Percentiles rank a stretch among this genome's conserved stretches.
Conservation (phyloP, 768 basidiomycete species). For the Rhodocollybia butyracea region DNA sequence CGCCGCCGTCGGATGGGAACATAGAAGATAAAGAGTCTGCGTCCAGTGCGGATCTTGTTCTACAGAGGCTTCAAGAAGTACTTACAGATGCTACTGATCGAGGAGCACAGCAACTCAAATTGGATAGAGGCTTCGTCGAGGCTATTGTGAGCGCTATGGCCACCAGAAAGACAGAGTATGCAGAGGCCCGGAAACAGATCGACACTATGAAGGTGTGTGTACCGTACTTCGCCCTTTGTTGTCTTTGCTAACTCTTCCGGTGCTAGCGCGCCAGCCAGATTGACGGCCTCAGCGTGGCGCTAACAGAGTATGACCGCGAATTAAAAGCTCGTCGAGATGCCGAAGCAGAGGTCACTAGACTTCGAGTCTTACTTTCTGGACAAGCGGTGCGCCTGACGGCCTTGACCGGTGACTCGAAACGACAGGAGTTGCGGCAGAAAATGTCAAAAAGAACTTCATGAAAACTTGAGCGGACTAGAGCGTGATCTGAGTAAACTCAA, state of each 20-base stretch:
- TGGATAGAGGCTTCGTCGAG: conserved; percentile 75
- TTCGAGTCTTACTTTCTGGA: conserved; percentile 82
- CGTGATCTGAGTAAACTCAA: conserved; percentile 82
- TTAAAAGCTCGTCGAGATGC: conserved; percentile 84
- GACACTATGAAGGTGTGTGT: conserved; percentile 83
- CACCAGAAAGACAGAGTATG: conserved; percentile 54
- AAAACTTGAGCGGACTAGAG: conserved; percentile 76
- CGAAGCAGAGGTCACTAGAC: conserved; percentile 85
- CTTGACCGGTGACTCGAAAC: conserved; percentile 74
- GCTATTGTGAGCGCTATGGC: conserved; percentile 66
- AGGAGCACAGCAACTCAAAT: conserved; percentile 55
- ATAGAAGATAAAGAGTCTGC: conserved; percentile 19
- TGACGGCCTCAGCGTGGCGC: conserved; percentile 88
- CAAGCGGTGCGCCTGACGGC: conserved; percentile 86
- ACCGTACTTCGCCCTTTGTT: neutral
- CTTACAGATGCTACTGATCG: conserved; percentile 58
- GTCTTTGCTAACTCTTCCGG: neutral
- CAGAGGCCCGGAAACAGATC: conserved; percentile 69
- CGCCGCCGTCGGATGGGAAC: conserved; percentile 32
- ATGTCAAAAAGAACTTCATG: conserved; percentile 74
- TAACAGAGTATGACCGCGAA: conserved; percentile 93
- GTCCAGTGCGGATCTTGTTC: conserved; percentile 38
- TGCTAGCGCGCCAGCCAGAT: conserved; percentile 84
- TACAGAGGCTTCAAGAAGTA: conserved; percentile 56
- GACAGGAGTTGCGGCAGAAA: conserved; percentile 77